Evolutionary conservation across 2,329 filamentous ascomycete species (phyloP), one percentile per base, ranked within the genome.

Genomic region (Cylindrodendrum hubeiense): DNA sequence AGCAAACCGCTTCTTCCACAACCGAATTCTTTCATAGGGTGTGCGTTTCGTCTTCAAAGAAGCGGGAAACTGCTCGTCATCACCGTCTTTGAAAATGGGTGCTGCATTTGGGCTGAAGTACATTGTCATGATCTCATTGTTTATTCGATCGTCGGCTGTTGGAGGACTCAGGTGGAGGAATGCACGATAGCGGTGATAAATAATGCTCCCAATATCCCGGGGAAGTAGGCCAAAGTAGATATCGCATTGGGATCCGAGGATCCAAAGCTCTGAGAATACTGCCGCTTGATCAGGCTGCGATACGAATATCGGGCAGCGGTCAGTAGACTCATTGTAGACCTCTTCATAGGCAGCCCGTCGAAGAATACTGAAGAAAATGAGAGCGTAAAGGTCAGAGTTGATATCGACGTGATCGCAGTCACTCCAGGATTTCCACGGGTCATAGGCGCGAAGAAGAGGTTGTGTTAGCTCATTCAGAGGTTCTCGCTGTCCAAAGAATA

Each of bases 81-180:
- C 24, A 9, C 17, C 22, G 13, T 30, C 39, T n/a, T 69, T 55
- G 5, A 22, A 19, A 3, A 15, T 43, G 2, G 26, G 30, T 3
- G 60, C 41, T 2, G 47, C 43, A 13, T 69, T 60, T 7, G 68
- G 66, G 5, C 54, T 50, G 37, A 67, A 65, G 30, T 70, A 70
- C 68, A 70, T 70, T 19, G 68, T 70, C 67, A 70, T 70, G 33
- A 70, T 70, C 58, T 70, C 68, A 9, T 70, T 69, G 21, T 47
- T 49, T 21, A 26, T 55, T 43, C 68, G 60, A n/a, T 70, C 63
- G 21, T 63, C 67, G 2, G 55, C 57, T 24, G 47, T 37, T 0
- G 68, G 68, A 0, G 67, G 68, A 5, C 57, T 37, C n/a, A 19
- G 17, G 1, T 57, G 26, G 3, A 70, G 67, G 24, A 67, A 60